Conservation (phyloP, 805 yeast species). For the Metschnikowia aberdeeniae region DNA sequence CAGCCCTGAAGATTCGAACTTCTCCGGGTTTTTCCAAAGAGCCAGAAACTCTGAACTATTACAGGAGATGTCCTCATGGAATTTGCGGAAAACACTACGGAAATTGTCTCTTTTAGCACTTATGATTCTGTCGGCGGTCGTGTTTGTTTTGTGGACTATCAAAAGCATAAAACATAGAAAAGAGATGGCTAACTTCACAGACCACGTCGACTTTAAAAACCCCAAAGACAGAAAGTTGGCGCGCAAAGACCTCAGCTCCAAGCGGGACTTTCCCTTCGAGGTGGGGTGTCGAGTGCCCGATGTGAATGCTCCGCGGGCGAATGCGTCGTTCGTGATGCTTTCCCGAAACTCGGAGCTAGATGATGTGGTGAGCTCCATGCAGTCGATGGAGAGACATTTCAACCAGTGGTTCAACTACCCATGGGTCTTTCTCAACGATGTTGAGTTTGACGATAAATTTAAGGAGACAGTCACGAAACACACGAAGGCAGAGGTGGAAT, state of each 20-base stretch:
- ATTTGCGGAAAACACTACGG: neutral
- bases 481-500: constrained; percentile 62
- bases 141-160: constrained; percentile 1
- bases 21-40: neutral
- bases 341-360: constrained; percentile 77
- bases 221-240: constrained; percentile 11
- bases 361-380: constrained; percentile 72
- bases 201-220: constrained; percentile 11
- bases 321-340: constrained; percentile 80
- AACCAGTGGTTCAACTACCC: constrained; percentile 94
- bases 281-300: constrained; percentile 54
- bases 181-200: constrained; percentile 1
- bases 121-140: neutral
- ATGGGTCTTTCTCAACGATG: constrained; percentile 85
- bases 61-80: constrained; percentile 5
- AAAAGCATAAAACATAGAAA: neutral
- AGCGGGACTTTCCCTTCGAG: constrained; percentile 42
- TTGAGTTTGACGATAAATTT: constrained; percentile 64
- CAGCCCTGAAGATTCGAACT: no score
- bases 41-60: neutral
- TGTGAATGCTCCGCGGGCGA: constrained; percentile 46
- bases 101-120: constrained; percentile 1
- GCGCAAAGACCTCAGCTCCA: constrained; percentile 15
- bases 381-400: constrained; percentile 78
- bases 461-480: constrained; percentile 45